phyloP scores from a whole-genome alignment of 2,329 filamentous ascomycete species.

The Calonectria pauciramosa region DNA sequence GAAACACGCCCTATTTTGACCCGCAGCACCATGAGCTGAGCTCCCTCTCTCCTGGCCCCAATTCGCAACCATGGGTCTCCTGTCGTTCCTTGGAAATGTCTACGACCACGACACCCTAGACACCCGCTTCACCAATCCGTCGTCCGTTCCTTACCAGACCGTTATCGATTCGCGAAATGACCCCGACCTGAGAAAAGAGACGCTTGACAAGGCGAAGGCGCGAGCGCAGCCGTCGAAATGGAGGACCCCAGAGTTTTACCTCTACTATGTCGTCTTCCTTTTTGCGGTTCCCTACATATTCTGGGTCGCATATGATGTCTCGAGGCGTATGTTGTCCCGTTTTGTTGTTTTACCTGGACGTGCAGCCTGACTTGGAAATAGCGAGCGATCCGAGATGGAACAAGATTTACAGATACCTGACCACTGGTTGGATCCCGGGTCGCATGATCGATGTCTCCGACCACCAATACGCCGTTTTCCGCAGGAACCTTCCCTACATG shows the following conservation, averaged over 20 bases:
- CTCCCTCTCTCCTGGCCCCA: constrained; percentile 27
- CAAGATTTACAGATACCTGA: constrained; percentile 79
- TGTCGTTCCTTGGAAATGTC: constrained; percentile 63
- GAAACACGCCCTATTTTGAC: neutral
- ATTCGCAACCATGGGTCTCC: constrained; percentile 55
- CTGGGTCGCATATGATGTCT: constrained; percentile 89
- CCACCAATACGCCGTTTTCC: constrained; percentile 86
- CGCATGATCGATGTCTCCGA: constrained; percentile 95
- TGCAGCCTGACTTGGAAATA: constrained; percentile 53
- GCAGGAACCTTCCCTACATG: constrained; percentile 88
- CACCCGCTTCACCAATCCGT: constrained; percentile 76
- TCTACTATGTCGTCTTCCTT: constrained; percentile 81
- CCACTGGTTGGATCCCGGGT: constrained; percentile 90
- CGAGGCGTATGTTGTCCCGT: constrained; percentile 71
- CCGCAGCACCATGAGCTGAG: constrained; percentile 42
- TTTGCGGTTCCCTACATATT: constrained; percentile 87
- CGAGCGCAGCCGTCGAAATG: constrained; percentile 78
- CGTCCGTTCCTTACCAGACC: constrained; percentile 75
- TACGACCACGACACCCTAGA: constrained; percentile 76
- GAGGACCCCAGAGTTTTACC: constrained; percentile 86
- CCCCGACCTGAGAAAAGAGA: constrained; percentile 50
- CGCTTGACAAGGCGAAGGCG: constrained; percentile 54
- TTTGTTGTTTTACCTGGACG: neutral
- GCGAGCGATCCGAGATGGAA: constrained; percentile 85
- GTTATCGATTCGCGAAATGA: constrained; percentile 66